Percentiles rank a stretch among this genome's conserved stretches.
phyloP scores from a whole-genome alignment of 345 rosid species.

The Hibiscus trionum region DNA sequence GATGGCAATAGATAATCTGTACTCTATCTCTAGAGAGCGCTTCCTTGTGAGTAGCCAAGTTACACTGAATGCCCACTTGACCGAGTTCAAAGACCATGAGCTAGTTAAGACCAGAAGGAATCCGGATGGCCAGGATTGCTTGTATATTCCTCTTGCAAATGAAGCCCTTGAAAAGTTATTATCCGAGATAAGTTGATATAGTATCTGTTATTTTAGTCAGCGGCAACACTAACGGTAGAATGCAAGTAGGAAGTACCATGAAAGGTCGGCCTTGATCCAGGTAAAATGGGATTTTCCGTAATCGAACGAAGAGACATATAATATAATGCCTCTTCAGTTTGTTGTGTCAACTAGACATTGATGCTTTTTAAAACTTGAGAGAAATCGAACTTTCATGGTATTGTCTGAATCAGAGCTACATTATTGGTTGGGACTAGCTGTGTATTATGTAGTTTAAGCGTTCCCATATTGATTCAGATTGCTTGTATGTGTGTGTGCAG shows the following conservation, averaged over 20 bases:
- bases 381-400: too few species aligned
- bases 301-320: too few species aligned
- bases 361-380: too few species aligned
- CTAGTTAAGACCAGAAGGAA: slow-evolving; percentile 70
- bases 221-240: not conserved
- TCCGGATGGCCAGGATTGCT: slow-evolving; percentile 86
- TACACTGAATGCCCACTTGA: slow-evolving; percentile 78
- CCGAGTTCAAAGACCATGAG: slow-evolving; percentile 91
- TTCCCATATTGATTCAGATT: too few species aligned
- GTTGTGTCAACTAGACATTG: too few species aligned
- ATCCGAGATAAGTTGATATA: slow-evolving; percentile 43
- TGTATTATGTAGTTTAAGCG: too few species aligned
- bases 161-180: slow-evolving; percentile 65
- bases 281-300: not conserved
- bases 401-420: too few species aligned
- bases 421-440: too few species aligned
- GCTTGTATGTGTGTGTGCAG: too few species aligned
- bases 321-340: too few species aligned
- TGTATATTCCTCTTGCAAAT: slow-evolving; percentile 56
- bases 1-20: slow-evolving; percentile 60
- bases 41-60: slow-evolving; percentile 85
- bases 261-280: not conserved
- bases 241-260: not conserved
- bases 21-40: slow-evolving; percentile 63
- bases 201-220: not conserved